Evolutionary conservation across 2,329 filamentous ascomycete species (phyloP).

Genomic region (Aspergillus novoparasiticus): DNA sequence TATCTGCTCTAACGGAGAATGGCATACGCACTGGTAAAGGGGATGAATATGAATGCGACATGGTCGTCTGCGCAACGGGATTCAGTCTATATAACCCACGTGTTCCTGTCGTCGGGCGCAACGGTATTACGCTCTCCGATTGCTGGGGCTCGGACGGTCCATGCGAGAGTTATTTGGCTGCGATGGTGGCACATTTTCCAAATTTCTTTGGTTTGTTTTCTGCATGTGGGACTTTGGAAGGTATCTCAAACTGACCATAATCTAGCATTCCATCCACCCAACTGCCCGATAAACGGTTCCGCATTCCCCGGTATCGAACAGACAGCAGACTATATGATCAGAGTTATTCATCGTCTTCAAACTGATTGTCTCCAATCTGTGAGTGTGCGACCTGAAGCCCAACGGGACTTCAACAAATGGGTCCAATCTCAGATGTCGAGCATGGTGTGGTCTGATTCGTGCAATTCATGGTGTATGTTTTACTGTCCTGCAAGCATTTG

Average conservation of each 20-base stretch:
- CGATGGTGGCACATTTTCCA: not conserved
- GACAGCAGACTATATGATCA: not conserved
- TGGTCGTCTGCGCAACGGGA: not conserved
- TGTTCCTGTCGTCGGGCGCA: not conserved
- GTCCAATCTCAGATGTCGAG: not conserved
- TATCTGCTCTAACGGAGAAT: not conserved
- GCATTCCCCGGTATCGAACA: not conserved
- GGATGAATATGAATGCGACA: not conserved
- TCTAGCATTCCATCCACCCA: not conserved
- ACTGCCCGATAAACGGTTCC: not conserved
- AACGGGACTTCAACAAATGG: not conserved
- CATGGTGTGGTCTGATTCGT: not conserved
- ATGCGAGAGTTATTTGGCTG: not conserved
- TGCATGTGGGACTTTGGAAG: too few relatives aligned
- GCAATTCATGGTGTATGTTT: not conserved
- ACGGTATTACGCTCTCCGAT: not conserved
- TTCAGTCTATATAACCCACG: not conserved
- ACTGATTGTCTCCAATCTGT: not conserved
- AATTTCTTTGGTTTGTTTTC: not conserved
- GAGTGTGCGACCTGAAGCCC: not conserved
- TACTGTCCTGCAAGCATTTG: accelerated
- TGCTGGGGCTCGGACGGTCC: not conserved
- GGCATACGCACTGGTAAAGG: not conserved
- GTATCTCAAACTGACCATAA: not conserved
- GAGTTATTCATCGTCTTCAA: not conserved